phyloP scores from a whole-genome alignment of 768 basidiomycete genomes.

The Lyophyllum decastes region DNA sequence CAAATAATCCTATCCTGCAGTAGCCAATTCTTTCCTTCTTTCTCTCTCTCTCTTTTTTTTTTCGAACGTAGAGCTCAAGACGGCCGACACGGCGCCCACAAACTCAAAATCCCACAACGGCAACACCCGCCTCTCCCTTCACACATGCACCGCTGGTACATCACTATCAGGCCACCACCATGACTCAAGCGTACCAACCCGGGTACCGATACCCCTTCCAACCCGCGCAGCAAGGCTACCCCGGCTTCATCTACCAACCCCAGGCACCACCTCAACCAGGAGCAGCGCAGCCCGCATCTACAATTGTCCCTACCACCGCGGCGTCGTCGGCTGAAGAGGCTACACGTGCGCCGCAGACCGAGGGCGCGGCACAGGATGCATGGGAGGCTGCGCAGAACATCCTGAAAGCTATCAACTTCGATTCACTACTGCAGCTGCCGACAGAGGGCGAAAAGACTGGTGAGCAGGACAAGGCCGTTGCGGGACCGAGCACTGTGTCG shows the following conservation, averaged over 20 bases:
- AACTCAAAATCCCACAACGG: slow-evolving; percentile 40
- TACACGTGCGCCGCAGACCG: slow-evolving; percentile 18
- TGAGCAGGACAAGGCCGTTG: slow-evolving; percentile 3
- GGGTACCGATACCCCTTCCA: slow-evolving; percentile 15
- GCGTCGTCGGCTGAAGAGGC: not conserved
- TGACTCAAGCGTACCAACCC: slow-evolving; percentile 4
- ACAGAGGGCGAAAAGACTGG: slow-evolving; percentile 29
- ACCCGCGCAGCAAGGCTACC: slow-evolving; percentile 13
- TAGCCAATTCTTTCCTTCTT: not conserved
- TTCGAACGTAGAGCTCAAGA: slow-evolving; percentile 57
- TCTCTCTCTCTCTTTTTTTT: too few species aligned
- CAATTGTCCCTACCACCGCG: slow-evolving; percentile 10
- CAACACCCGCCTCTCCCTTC: slow-evolving; percentile 52
- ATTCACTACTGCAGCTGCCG: slow-evolving; percentile 46
- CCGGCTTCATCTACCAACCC: slow-evolving; percentile 26
- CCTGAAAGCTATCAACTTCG: slow-evolving; percentile 76
- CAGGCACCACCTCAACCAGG: slow-evolving; percentile 20
- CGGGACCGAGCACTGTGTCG: slow-evolving; percentile 1
- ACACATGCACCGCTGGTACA: slow-evolving; percentile 55
- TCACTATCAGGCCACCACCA: slow-evolving; percentile 30
- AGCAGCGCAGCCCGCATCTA: slow-evolving; percentile 11
- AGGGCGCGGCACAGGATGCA: slow-evolving; percentile 53
- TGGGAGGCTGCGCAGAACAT: slow-evolving; percentile 82
- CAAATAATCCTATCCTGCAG: not conserved
- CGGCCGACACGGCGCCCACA: slow-evolving; percentile 83